A percentile compares a stretch with the other conserved stretches of the same genome.
These are phyloP conservation scores for Beauveria bassiana DNA, from an alignment of 2,329 filamentous ascomycete species.

Conservation along the genomic window DNA sequence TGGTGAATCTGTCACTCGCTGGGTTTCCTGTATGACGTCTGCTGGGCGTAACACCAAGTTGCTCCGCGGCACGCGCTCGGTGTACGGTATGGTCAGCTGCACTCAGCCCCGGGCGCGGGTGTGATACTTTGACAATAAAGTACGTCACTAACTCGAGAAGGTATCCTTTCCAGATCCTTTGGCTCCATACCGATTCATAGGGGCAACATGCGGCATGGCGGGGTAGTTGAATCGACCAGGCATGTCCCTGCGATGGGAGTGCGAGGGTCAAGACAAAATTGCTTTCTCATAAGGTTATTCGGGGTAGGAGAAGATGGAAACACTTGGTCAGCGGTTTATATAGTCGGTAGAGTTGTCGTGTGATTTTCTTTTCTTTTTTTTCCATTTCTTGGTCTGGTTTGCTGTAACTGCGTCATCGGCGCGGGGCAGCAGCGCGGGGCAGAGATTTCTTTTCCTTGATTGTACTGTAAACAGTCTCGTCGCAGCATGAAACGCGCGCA, in stretches of 20 bases:
- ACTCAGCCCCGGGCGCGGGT: no score
- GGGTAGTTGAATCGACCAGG: neutral
- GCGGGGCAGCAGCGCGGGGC: slow-evolving; percentile 1
- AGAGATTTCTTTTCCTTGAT: neutral
- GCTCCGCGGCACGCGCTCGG: no score
- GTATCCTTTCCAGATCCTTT: no score
- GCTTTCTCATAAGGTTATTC: no score
- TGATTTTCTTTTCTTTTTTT: neutral
- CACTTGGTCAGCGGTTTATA: neutral
- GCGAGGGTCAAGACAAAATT: neutral
- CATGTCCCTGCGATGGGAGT: neutral
- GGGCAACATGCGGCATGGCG: no score
- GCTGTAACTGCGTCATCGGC: neutral
- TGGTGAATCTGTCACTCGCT: no score
- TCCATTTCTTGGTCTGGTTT: neutral
- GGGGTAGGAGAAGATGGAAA: neutral
- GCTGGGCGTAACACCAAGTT: no score
- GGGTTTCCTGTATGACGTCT: no score
- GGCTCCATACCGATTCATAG: no score
- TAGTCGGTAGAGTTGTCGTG: neutral
- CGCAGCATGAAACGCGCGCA: neutral
- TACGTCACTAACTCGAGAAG: no score
- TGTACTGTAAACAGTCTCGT: neutral
- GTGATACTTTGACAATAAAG: no score
- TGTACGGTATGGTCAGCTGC: no score